Evolutionary conservation across 495 filamentous ascomycete species (phyloP).

Genomic region (Penicillium simplicissimum): DNA sequence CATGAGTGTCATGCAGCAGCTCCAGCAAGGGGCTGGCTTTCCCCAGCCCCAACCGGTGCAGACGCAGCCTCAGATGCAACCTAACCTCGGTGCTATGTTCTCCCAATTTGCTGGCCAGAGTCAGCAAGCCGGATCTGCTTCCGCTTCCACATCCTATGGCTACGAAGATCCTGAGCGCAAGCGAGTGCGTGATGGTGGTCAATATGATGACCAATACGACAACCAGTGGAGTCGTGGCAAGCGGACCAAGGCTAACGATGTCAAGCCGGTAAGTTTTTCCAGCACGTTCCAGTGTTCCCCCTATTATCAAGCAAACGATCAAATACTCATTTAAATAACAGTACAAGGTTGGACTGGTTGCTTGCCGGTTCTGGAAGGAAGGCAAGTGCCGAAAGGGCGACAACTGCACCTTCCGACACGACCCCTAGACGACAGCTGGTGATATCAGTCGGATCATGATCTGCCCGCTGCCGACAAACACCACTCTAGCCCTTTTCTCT

Average conservation of each 20-base stretch:
- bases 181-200: constrained; percentile 39
- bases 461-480: constrained; percentile 10
- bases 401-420: constrained; percentile 80
- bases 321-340: constrained; percentile 24
- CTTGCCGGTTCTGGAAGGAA: constrained; percentile 76
- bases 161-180: constrained; percentile 50
- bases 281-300: not conserved
- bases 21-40: constrained; percentile 29
- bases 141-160: constrained; percentile 20
- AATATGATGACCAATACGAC: constrained; percentile 34
- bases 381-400: constrained; percentile 84
- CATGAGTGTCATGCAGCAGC: constrained; percentile 40
- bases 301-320: not conserved
- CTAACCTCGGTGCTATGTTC: constrained; percentile 52
- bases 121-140: constrained; percentile 22
- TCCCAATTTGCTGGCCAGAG: constrained; percentile 46
- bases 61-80: constrained; percentile 29
- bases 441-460: not conserved
- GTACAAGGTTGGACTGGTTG: constrained; percentile 47
- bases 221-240: constrained; percentile 36
- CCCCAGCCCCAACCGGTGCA: constrained; percentile 30
- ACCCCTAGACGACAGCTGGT: constrained; percentile 10
- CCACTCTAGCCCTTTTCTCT: not conserved
- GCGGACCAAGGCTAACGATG: constrained; percentile 35
- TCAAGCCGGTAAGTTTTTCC: constrained; percentile 37